Base-by-base conservation (phyloP, 1,139 yeast genomes). In the Candida neerlandica region DNA sequence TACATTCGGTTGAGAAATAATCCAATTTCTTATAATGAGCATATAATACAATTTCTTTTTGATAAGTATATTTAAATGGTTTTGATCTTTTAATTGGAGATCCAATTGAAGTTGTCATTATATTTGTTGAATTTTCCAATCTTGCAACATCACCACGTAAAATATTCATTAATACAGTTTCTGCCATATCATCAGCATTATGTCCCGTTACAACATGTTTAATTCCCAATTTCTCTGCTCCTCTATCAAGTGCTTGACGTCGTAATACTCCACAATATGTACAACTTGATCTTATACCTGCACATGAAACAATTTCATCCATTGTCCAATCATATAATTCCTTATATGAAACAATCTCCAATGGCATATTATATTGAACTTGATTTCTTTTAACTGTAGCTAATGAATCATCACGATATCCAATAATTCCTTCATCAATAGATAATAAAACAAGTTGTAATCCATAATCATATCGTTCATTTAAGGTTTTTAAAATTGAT, bases 131-230 rank as follows among this genome's bases (percentile, higher is more conserved):
- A 55, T 86, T 84, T 61, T 90, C 98, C 50, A 95, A 72, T 55
- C 99, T 77, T 21, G 96, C 96, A 5, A 91, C 86, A 63, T 95
- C 99, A n/a, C 99, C 99, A 58, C 99, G 78, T 27, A 95, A 71
- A 41, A 94, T 69, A 66, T 95, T 95, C 98, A 95, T 92, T 51
- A 95, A 69, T 3, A 95, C 96, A 0, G 99, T 95, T 64, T 95
- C 99, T 0, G 99, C 99, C 89, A 95, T 88, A 68, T 95, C 99
- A 65, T 95, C 99, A 0, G 99, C 99, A 66, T 95, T 95, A 68
- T 95, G 99, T 2, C 99, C 99, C 0, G 99, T 95, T 1, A 95
- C 96, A 35, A 95, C 95, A 67, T 95, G 99, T 54, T 79, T 77
- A 44, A 95, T 91, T 0, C 86, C 91, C 33, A 94, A 72, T 62